Evolutionary conservation across 345 rosid species (phyloP), one percentile per base, ranked within the genome.

Genomic region (Eucalyptus pauciflora): DNA sequence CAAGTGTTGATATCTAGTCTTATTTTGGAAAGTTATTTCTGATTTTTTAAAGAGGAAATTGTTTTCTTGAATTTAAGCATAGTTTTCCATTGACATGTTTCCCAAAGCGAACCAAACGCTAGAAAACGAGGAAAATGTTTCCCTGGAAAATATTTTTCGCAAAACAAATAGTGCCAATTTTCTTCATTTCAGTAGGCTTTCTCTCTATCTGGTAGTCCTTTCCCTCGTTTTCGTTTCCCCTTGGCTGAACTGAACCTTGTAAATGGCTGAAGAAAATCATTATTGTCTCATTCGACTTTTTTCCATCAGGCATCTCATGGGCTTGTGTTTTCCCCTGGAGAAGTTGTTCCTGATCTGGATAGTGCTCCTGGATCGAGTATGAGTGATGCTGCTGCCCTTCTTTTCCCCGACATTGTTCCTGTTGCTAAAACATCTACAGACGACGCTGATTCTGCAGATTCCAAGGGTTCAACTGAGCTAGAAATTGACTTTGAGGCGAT

Each of bases 401-500:
- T 41, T 86, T 60, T n/a, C 49, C 20, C 48, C 69, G 41, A 52
- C 22, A 54, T 22, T 33, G 60, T 33, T 45, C 60, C 64, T 52
- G 16, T 41, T 86, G 49, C 45, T 54, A 52, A 86, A 52, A 86
- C 67, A 60, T 37, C 67, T 33, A 54, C 43, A 54, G 64, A 60
- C 31, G 43, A 86, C 6, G 45, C 54, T 69, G 58, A 71, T 48
- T 33, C 67, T 50, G 46, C 29, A 76, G 91, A 69, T 87, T 79
- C 92, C 88, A 86, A 87, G 88, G 89, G 90, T 88, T 90, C 80
- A 79, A 67, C 71, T 87, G 88, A 91, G 86, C 81, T 86, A 76
- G 94, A 92, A 89, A 91, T 43, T 43, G 92, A 92, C 88, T 91
- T 89, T 86, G 92, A 91, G 86, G 91, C 90, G 27, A 86, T 89